A percentile compares a stretch with the other conserved stretches of the same genome.
Conservation (phyloP, 2,329 filamentous ascomycete species). For the Eutypa lata region DNA sequence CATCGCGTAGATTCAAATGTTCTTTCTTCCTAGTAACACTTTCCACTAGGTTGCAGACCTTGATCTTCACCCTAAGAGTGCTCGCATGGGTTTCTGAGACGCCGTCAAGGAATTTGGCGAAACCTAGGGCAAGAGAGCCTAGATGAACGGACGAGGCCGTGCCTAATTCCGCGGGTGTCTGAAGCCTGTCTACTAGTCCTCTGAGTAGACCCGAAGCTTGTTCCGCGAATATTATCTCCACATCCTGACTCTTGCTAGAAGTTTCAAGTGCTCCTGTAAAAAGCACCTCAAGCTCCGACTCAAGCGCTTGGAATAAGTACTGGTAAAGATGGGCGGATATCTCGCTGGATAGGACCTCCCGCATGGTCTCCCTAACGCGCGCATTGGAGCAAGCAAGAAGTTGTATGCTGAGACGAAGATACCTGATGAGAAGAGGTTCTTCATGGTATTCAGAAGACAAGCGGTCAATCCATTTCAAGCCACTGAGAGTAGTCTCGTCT, state of each 20-base stretch:
- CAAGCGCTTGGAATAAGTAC: constrained; percentile 62
- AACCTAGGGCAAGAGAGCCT: constrained; percentile 60
- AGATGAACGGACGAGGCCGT: constrained; percentile 62
- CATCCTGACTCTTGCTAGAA: constrained; percentile 52
- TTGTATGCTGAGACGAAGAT: constrained; percentile 62
- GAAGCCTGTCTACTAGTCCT: constrained; percentile 61
- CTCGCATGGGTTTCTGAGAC: constrained; percentile 49
- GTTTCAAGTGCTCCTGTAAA: constrained; percentile 55
- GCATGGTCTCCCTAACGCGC: constrained; percentile 62
- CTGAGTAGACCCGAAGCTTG: constrained; percentile 63
- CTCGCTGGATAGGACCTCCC: constrained; percentile 64
- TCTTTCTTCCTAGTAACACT: constrained; percentile 64
- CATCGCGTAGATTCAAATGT: constrained; percentile 64
- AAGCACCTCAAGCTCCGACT: constrained; percentile 60
- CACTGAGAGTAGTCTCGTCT: constrained; percentile 56
- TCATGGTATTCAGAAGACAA: constrained; percentile 57
- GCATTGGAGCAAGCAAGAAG: constrained; percentile 63
- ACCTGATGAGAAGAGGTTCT: constrained; percentile 57
- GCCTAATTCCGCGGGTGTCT: constrained; percentile 60
- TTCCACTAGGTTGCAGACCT: constrained; percentile 66
- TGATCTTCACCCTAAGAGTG: constrained; percentile 63
- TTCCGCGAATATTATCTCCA: constrained; percentile 64
- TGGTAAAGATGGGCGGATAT: constrained; percentile 60
- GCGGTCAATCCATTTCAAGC: constrained; percentile 63
- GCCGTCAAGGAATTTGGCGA: constrained; percentile 64